Conservation (phyloP, 257 asterid species). For the Euphrasia confusa region DNA sequence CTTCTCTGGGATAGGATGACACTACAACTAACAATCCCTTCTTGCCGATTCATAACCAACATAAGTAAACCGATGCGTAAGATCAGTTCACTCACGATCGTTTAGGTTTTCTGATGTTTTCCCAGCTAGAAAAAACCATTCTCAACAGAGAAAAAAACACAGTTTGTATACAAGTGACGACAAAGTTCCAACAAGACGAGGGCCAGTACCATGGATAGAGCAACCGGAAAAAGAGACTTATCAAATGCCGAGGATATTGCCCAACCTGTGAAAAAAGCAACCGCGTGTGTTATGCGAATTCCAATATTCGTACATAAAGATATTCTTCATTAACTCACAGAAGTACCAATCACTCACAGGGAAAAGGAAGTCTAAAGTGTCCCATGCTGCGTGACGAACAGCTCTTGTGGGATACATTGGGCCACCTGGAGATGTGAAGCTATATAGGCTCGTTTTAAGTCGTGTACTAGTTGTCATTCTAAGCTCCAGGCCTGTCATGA, state of each 20-base stretch:
- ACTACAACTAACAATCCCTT: not conserved
- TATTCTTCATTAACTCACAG: not conserved
- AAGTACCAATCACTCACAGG: conserved; percentile 57
- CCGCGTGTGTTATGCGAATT: not conserved
- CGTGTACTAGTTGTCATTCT: conserved; percentile 87
- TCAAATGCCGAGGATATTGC: conserved; percentile 73
- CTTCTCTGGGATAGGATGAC: conserved; percentile 2
- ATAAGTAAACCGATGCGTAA: not conserved
- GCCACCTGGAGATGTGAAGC: conserved; percentile 98
- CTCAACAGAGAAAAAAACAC: conserved; percentile 55
- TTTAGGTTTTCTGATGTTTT: conserved; percentile 39
- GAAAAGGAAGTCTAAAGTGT: conserved; percentile 75
- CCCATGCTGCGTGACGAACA: conserved; percentile 99
- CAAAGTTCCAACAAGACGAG: conserved; percentile 89
- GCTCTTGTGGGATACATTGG: conserved; percentile 97
- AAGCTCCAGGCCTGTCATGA: conserved; percentile 68
- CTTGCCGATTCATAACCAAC: not conserved
- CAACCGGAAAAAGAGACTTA: conserved; percentile 79
- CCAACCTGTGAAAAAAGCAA: conserved; percentile 55
- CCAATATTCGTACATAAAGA: no score
- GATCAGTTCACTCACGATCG: conserved; percentile 39
- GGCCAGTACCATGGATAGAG: conserved; percentile 97
- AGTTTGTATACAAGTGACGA: conserved; percentile 58
- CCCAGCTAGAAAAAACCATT: conserved; percentile 55
- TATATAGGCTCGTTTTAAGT: conserved; percentile 82